Evolutionary conservation across 306 rosid species (phyloP).

Genomic region (Spatholobus suberectus): DNA sequence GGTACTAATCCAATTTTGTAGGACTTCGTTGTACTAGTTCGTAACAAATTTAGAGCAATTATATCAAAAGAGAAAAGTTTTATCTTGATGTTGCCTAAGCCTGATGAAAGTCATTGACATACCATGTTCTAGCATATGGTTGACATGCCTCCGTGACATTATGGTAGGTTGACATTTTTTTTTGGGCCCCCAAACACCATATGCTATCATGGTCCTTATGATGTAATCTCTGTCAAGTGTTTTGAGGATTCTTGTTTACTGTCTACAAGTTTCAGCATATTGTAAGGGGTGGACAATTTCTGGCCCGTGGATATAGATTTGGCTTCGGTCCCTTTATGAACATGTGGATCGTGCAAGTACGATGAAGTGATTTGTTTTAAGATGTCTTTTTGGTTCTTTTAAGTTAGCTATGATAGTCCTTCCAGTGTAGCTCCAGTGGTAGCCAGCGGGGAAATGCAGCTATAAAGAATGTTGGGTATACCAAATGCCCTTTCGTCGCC

Average conservation of each 20-base stretch:
- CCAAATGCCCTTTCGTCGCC: background rate
- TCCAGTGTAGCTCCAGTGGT: background rate
- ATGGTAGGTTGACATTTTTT: background rate
- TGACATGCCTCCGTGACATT: background rate
- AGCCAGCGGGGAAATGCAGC: background rate
- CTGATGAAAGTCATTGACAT: constrained; percentile 6
- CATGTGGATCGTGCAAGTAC: background rate
- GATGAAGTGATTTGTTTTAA: background rate
- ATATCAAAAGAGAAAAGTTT: constrained; percentile 11
- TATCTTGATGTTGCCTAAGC: constrained; percentile 18
- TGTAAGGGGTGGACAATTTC: background rate
- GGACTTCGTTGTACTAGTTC: constrained; percentile 42
- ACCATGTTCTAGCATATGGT: background rate
- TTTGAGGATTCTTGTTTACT: background rate
- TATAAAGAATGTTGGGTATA: background rate
- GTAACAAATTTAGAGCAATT: constrained; percentile 20
- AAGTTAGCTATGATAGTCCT: background rate
- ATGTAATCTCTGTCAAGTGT: constrained; percentile 13
- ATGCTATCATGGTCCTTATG: background rate
- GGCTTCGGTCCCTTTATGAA: background rate
- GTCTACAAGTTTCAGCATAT: background rate
- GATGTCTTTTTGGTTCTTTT: background rate
- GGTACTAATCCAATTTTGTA: constrained; percentile 59
- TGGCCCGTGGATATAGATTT: background rate
- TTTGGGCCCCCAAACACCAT: background rate